These are phyloP conservation scores for Podochytrium sp. DNA, from an alignment of 192 early-diverging fungal species.

Conservation along the genomic window DNA sequence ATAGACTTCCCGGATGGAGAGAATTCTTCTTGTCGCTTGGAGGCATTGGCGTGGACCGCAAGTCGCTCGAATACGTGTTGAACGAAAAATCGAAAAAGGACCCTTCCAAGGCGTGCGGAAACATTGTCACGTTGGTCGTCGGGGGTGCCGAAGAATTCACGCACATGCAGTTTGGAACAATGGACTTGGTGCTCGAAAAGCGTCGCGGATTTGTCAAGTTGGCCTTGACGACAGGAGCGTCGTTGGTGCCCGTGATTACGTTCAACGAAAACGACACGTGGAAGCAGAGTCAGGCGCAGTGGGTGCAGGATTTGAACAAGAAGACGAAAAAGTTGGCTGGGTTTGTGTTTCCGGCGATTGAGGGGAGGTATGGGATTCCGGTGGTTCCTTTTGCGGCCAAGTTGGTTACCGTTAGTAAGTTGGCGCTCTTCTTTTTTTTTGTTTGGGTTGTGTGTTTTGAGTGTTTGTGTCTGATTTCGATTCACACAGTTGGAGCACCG, in stretches of 20 bases:
- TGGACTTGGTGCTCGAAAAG: constrained; percentile 43
- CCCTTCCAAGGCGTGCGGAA: constrained; percentile 15
- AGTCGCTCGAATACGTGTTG: constrained; percentile 29
- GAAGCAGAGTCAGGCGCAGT: constrained; percentile 18
- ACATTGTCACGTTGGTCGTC: constrained; percentile 17
- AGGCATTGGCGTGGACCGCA: constrained; percentile 25
- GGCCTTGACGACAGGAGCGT: constrained; percentile 51
- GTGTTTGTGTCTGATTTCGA: too few species aligned
- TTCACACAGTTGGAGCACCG: constrained; percentile 31
- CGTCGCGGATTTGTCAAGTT: constrained; percentile 48
- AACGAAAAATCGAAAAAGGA: constrained; percentile 13
- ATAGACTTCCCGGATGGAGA: constrained; percentile 16
- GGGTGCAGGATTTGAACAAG: constrained; percentile 23
- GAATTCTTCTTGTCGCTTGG: constrained; percentile 32
- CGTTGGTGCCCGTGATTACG: constrained; percentile 27
- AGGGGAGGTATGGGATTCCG: constrained; percentile 25
- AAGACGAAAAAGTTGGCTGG: constrained; percentile 11
- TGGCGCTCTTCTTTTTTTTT: background rate
- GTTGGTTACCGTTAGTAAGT: constrained; percentile 19
- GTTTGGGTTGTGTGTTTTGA: too few species aligned
- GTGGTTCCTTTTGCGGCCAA: constrained; percentile 30
- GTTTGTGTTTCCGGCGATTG: constrained; percentile 29
- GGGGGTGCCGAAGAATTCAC: constrained; percentile 45
- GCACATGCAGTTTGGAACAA: constrained; percentile 30
- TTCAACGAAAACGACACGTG: constrained; percentile 36